phyloP scores from a whole-genome alignment of 768 basidiomycete genomes.

The Antrodiella citrinella region DNA sequence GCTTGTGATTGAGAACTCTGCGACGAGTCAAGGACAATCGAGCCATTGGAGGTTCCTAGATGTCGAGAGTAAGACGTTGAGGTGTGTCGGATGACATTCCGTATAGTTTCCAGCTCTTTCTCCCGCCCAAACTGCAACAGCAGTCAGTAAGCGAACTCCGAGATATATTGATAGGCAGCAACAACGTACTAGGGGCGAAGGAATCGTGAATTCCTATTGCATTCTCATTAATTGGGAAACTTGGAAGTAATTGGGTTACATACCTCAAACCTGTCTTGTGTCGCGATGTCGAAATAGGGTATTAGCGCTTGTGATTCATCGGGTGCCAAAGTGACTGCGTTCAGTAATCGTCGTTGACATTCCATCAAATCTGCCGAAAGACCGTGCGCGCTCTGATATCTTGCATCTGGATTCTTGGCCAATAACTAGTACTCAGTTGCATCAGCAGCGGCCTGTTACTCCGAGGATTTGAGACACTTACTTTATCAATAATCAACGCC shows the following conservation, averaged over 20 bases:
- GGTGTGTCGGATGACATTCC: slow-evolving; percentile 44
- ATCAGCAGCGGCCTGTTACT: neutral
- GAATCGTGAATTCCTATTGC: slow-evolving; percentile 70
- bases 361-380: slow-evolving; percentile 60
- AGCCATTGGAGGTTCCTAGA: slow-evolving; percentile 34
- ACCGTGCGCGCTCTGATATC: slow-evolving; percentile 69
- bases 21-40: slow-evolving; percentile 29
- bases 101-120: slow-evolving; percentile 59
- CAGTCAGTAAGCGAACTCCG: neutral
- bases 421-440: slow-evolving; percentile 37
- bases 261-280: slow-evolving; percentile 58
- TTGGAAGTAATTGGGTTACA: no score
- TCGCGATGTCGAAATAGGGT: slow-evolving; percentile 57
- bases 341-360: slow-evolving; percentile 57
- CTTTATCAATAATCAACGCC: slow-evolving; percentile 64
- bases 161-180: neutral
- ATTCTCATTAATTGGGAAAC: no score
- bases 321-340: slow-evolving; percentile 46
- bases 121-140: slow-evolving; percentile 56
- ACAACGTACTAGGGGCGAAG: slow-evolving; percentile 46
- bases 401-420: slow-evolving; percentile 56
- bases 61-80: slow-evolving; percentile 57
- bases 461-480: slow-evolving; percentile 19
- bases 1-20: slow-evolving; percentile 19
- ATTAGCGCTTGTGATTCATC: slow-evolving; percentile 60